Percentiles rank a stretch among this genome's conserved stretches.
phyloP scores from a whole-genome alignment of 192 early-diverging fungal genomes.

The Obelidium mucronatum region DNA sequence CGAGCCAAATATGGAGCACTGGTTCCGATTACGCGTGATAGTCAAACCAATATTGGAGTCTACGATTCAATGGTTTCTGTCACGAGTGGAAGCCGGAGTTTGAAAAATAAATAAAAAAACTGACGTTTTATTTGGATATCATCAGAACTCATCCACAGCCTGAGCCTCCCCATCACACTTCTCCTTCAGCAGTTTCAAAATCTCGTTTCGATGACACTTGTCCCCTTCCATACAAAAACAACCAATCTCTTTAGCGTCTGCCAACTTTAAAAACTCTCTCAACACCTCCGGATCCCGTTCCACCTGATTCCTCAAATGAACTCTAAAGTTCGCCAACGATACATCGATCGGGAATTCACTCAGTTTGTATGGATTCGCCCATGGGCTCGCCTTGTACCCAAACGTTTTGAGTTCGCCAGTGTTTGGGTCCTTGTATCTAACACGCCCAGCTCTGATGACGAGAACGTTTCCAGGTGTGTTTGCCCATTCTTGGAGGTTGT shows the following conservation, averaged over 20 bases:
- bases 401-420: background rate
- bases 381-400: background rate
- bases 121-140: too few relatives aligned
- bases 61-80: too few relatives aligned
- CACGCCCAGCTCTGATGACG: background rate
- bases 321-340: background rate
- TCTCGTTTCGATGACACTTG: background rate
- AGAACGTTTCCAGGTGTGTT: slow-evolving; percentile 9
- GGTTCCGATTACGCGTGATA: too few relatives aligned
- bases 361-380: slow-evolving; percentile 11
- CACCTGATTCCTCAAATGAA: background rate
- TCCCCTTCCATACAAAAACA: background rate
- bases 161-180: background rate
- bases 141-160: too few relatives aligned
- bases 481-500: background rate
- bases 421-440: background rate
- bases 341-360: background rate
- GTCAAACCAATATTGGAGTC: too few relatives aligned
- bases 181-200: background rate
- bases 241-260: slow-evolving; percentile 1
- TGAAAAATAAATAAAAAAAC: too few relatives aligned
- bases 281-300: background rate
- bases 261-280: background rate
- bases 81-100: too few relatives aligned
- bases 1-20: too few relatives aligned